phyloP scores from a whole-genome alignment of 2,329 filamentous ascomycete genomes.

The Clathrospora elynae region DNA sequence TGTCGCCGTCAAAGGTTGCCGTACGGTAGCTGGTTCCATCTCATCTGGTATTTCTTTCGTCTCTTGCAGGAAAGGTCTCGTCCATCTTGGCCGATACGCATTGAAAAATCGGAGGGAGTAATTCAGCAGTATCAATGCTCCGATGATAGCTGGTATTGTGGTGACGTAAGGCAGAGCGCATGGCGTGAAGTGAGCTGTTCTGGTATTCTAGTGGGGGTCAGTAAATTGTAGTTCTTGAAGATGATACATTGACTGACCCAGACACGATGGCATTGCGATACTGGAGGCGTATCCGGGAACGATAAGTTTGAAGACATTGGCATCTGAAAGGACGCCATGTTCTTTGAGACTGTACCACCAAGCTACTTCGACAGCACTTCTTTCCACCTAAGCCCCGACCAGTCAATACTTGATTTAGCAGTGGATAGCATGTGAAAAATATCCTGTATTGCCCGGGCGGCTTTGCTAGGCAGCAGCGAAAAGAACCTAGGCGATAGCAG shows the following conservation, averaged over 20 bases:
- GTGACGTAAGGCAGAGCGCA: slow-evolving; percentile 51
- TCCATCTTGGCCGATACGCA: slow-evolving; percentile 56
- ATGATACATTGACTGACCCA: slow-evolving; percentile 27
- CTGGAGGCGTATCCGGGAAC: slow-evolving; percentile 20
- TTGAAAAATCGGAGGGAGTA: slow-evolving; percentile 42
- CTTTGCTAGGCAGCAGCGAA: slow-evolving; percentile 14
- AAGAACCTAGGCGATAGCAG: slow-evolving; percentile 4
- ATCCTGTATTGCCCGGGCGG: background rate
- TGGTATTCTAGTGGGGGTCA: slow-evolving; percentile 37
- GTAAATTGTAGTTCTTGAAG: background rate
- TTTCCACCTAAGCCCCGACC: slow-evolving; percentile 30
- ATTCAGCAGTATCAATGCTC: slow-evolving; percentile 44
- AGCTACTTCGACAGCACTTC: slow-evolving; percentile 24
- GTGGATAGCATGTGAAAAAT: slow-evolving; percentile 23
- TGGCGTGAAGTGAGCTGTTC: slow-evolving; percentile 47
- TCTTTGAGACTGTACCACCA: slow-evolving; percentile 4
- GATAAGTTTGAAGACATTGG: slow-evolving; percentile 23
- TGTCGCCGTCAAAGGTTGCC: slow-evolving; percentile 35
- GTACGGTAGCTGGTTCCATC: slow-evolving; percentile 36
- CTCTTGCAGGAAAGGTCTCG: slow-evolving; percentile 55
- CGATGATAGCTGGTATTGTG: slow-evolving; percentile 47
- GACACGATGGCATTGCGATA: slow-evolving; percentile 33
- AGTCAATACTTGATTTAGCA: slow-evolving; percentile 14
- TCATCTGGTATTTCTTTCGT: slow-evolving; percentile 35
- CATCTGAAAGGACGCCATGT: slow-evolving; percentile 36